Evolutionary conservation across 305 asterid genomes (phyloP).

Genomic region (Fraxinus albicans): DNA sequence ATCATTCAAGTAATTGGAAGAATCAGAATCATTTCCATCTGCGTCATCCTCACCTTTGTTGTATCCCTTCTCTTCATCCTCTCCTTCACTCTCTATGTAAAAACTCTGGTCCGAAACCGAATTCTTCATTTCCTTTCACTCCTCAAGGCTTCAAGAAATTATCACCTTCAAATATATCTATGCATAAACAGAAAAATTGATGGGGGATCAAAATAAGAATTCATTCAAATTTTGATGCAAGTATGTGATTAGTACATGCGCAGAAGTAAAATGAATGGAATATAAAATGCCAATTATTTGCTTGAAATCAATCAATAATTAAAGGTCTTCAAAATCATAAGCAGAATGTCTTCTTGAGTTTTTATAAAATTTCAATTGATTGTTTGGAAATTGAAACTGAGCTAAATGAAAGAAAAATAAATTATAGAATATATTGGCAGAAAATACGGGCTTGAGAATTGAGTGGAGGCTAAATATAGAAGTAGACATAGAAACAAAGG

Average conservation of each 20-base stretch:
- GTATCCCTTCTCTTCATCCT: constrained; percentile 45
- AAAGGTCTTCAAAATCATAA: not conserved
- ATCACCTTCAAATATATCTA: not conserved
- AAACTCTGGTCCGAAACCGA: constrained; percentile 61
- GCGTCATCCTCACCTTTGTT: constrained; percentile 42
- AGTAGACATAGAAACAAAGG: constrained; percentile 15
- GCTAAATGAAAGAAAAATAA: not conserved
- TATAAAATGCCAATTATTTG: not conserved
- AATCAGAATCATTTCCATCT: constrained; percentile 64
- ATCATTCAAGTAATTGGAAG: constrained; percentile 49
- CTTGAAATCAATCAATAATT: not conserved
- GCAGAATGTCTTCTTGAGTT: not conserved
- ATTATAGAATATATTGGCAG: not conserved
- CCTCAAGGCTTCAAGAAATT: constrained; percentile 22
- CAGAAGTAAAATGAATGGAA: constrained; percentile 1
- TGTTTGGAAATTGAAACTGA: not conserved
- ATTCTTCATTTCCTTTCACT: constrained; percentile 44
- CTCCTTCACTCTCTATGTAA: constrained; percentile 70
- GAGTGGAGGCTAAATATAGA: constrained; percentile 17
- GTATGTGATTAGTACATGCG: constrained; percentile 31
- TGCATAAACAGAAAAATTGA: constrained; percentile 19
- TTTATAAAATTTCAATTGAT: not conserved
- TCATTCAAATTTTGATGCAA: constrained; percentile 14
- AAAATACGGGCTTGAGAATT: constrained; percentile 27
- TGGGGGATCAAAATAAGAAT: constrained; percentile 1